phyloP scores from a whole-genome alignment of 73 alveolate genomes.

The Tetrahymena thermophila region DNA sequence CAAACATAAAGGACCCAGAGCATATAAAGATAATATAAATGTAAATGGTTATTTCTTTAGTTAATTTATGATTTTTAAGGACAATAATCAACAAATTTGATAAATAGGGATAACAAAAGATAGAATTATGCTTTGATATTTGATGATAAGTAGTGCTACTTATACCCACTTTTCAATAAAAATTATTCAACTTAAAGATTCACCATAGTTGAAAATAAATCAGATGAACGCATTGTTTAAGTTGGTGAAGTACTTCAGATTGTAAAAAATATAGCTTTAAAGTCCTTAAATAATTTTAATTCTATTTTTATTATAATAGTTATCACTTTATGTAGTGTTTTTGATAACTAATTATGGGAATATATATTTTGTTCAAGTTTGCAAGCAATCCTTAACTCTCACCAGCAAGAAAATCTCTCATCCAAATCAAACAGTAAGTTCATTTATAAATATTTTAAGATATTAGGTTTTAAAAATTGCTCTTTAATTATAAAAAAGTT shows the following conservation, averaged over 20 bases:
- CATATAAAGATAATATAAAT: neutral
- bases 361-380: neutral
- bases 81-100: neutral
- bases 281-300: neutral
- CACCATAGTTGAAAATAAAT: neutral
- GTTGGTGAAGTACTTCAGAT: neutral
- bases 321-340: neutral
- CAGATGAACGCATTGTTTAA: neutral
- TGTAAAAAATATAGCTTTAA: neutral
- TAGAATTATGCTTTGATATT: neutral
- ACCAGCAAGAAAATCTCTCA: neutral
- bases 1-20: neutral
- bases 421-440: neutral
- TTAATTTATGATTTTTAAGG: no score
- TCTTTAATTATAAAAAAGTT: neutral
- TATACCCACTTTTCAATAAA: neutral
- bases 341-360: neutral
- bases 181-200: neutral
- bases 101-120: neutral
- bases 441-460: neutral
- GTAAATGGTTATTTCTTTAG: neutral
- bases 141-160: neutral
- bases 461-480: neutral
- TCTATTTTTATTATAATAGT: neutral
- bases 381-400: neutral